Evolutionary conservation across 2,329 filamentous ascomycete species (phyloP).

Genomic region (Emergomyces pasteurianus): DNA sequence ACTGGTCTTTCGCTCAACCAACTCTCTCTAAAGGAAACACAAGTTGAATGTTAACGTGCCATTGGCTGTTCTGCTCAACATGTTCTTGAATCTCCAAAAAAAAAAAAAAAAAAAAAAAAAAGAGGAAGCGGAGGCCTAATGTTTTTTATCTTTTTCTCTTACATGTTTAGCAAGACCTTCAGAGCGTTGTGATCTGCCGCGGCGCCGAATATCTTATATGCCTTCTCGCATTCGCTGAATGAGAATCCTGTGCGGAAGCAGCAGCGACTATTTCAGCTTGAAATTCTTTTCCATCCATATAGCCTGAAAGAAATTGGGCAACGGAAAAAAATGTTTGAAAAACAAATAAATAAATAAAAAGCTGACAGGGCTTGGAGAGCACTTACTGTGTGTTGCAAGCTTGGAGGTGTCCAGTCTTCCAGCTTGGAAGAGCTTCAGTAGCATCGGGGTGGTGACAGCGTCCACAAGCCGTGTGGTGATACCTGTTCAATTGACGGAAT

Average conservation of each 20-base stretch:
- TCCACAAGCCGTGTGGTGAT: slow-evolving; percentile 41
- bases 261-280: neutral
- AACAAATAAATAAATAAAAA: too few relatives aligned
- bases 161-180: slow-evolving; percentile 33
- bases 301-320: neutral
- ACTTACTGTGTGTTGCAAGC: slow-evolving; percentile 37
- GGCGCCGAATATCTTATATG: slow-evolving; percentile 33
- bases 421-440: slow-evolving; percentile 35
- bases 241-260: slow-evolving; percentile 27
- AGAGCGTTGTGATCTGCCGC: slow-evolving; percentile 33
- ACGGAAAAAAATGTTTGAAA: neutral
- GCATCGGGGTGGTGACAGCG: slow-evolving; percentile 37
- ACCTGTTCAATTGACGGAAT: slow-evolving; percentile 14
- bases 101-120: too few relatives aligned
- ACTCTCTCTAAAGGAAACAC: too few relatives aligned
- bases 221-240: slow-evolving; percentile 33
- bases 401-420: slow-evolving; percentile 31
- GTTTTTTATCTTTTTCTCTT: neutral
- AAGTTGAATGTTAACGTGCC: too few relatives aligned
- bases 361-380: neutral
- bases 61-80: too few relatives aligned
- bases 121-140: too few relatives aligned
- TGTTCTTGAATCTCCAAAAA: neutral
- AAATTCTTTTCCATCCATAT: neutral
- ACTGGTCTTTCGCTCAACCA: too few relatives aligned